These are phyloP conservation scores for Caloboletus firmus DNA, from an alignment of 1,284 basidiomycete species.

Conservation along the genomic window DNA sequence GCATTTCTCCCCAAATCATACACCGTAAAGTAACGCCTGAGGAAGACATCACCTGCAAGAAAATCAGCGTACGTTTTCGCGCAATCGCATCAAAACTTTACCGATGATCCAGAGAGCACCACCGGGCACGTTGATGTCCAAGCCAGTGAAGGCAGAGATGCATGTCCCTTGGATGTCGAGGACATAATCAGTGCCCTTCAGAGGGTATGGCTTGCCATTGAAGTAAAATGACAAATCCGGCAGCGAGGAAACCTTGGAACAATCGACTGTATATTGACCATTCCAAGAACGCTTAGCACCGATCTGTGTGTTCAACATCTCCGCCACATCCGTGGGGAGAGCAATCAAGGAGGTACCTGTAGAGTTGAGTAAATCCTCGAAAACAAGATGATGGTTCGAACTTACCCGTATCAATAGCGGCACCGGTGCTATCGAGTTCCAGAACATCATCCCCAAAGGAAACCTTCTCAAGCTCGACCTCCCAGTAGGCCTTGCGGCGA, in stretches of 20 bases:
- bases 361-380: slow-evolving; percentile 3
- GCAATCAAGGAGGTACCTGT: slow-evolving; percentile 87
- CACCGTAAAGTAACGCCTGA: slow-evolving; percentile 90
- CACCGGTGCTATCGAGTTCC: slow-evolving; percentile 88
- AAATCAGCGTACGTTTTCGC: slow-evolving; percentile 11
- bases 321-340: slow-evolving; percentile 91
- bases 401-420: slow-evolving; percentile 93
- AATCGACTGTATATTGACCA: slow-evolving; percentile 93
- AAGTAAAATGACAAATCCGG: slow-evolving; percentile 91
- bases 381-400: background rate
- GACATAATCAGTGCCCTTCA: slow-evolving; percentile 87
- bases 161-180: slow-evolving; percentile 89
- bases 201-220: slow-evolving; percentile 74
- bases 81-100: slow-evolving; percentile 38
- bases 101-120: slow-evolving; percentile 94
- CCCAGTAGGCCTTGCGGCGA: slow-evolving; percentile 98
- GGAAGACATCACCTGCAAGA: slow-evolving; percentile 75
- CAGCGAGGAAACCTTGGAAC: slow-evolving; percentile 76
- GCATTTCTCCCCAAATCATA: slow-evolving; percentile 87
- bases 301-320: slow-evolving; percentile 97
- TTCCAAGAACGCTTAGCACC: slow-evolving; percentile 93
- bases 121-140: slow-evolving; percentile 89
- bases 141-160: slow-evolving; percentile 90
- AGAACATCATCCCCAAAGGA: slow-evolving; percentile 82
- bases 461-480: slow-evolving; percentile 90